Conservation (phyloP, 78 protist species). For the Pigoraptor vietnamica region DNA sequence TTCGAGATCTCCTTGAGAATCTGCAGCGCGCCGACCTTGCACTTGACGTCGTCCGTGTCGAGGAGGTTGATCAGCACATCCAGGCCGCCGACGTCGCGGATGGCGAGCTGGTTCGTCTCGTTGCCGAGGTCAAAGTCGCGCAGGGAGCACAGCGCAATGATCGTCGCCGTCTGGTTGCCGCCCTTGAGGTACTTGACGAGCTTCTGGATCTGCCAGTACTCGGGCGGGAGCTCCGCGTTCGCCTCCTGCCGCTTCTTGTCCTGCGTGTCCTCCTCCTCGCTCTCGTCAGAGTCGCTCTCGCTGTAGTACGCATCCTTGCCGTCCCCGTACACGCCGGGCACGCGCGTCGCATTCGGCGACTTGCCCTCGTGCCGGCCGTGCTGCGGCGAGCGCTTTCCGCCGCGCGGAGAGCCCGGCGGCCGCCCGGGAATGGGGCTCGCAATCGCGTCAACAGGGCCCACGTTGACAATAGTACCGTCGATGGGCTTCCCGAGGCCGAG, state of each 20-base stretch:
- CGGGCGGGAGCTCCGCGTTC: not conserved
- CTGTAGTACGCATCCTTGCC: not conserved
- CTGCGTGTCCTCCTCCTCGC: not conserved
- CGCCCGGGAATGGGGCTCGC: not conserved
- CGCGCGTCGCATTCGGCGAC: not conserved
- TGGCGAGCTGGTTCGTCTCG: not conserved
- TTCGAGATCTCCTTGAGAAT: not conserved
- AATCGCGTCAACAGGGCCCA: not conserved
- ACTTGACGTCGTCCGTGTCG: not conserved
- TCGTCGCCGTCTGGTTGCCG: not conserved
- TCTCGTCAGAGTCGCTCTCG: not conserved
- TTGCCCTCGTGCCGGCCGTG: not conserved
- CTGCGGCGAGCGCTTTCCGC: not conserved
- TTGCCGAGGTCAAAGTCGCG: not conserved
- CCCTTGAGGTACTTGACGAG: not conserved
- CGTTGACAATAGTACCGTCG: not conserved
- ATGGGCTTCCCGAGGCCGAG: not conserved
- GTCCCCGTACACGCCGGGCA: not conserved
- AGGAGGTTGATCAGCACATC: constrained; percentile 6
- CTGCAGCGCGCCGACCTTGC: not conserved
- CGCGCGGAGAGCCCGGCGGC: too few relatives aligned
- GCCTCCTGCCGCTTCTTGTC: not conserved
- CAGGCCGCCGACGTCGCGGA: constrained; percentile 6
- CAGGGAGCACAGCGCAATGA: not conserved
- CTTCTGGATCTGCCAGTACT: not conserved